phyloP scores from a whole-genome alignment of 2,329 filamentous ascomycete species.

The Truncatella angustata region DNA sequence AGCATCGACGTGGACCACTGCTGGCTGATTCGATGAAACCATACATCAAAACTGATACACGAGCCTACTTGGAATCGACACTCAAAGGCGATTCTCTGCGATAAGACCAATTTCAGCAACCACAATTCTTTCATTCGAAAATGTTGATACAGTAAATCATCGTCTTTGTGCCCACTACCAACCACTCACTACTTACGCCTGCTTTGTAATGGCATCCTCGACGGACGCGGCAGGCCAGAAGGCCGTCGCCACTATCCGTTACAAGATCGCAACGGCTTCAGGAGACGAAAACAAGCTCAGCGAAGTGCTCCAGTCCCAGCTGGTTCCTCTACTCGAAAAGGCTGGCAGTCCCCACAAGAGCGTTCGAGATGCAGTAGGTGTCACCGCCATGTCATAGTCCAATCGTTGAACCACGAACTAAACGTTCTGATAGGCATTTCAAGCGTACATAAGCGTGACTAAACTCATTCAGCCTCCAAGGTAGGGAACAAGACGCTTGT shows the following conservation, averaged over 20 bases:
- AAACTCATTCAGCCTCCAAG: constrained; percentile 52
- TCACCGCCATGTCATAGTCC: neutral
- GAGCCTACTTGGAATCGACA: neutral
- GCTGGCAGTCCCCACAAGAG: constrained; percentile 75
- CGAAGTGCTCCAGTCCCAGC: constrained; percentile 71
- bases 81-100: neutral
- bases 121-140: neutral
- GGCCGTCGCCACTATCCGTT: constrained; percentile 31
- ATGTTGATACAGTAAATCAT: neutral
- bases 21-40: neutral
- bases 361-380: constrained; percentile 57
- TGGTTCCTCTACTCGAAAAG: constrained; percentile 82
- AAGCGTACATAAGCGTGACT: constrained; percentile 50
- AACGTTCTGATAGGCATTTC: constrained; percentile 42
- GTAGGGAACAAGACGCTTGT: constrained; percentile 30
- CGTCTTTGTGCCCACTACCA: neutral
- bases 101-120: neutral
- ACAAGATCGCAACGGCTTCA: constrained; percentile 42
- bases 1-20: constrained; percentile 1
- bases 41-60: too few relatives aligned
- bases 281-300: constrained; percentile 83
- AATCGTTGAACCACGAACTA: neutral
- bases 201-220: constrained; percentile 24
- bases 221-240: constrained; percentile 28
- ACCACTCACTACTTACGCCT: neutral